Base-by-base conservation (phyloP, 768 basidiomycete genomes). In the Kwoniella shandongensis region DNA sequence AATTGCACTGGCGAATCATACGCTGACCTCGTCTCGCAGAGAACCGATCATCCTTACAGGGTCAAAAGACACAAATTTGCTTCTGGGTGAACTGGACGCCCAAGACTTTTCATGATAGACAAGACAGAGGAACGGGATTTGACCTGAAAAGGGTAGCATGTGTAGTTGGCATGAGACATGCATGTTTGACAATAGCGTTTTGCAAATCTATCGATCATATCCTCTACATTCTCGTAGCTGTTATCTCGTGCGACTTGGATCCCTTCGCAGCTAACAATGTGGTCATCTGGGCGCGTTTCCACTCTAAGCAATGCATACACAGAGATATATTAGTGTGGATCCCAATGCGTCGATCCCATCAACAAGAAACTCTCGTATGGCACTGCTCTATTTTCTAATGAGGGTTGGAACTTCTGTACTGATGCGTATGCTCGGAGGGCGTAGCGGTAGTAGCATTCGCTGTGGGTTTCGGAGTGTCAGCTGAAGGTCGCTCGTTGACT, bases 41-140 rank as follows among this genome's bases (percentile, higher is more conserved):
- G 91, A 72, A 67, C 67, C 70, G n/a, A 69, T 72, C 61, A 67
- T 97, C 57, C 80, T 97, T 55, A 94, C 92, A 3, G 87, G 84
- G 25, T 91, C 91, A 80, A 94, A 93, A 78, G 92, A 97, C 64
- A 86, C 84, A 13, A 93, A 90, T 12, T 86, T 96, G 87, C 79
- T 97, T 20, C 77, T 96, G 61, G 92, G 92, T 15, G 92, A 97
- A 79, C 83, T 97, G 40, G 90, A 96, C 57, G 72, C 72, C 3
- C 61, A 63, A 47, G 71, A 75, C 49, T 67, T 62, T 45, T 63
- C 63, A 32, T 71, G n/a, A 42, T 42, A 42, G 40, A 42, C n/a
- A n/a, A 29, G 23, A 35, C 29, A 13, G 29, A n/a, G 30, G 6
- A 18, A 44, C 6, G 35, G 10, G 35, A 36, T 36, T 36, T 8